phyloP scores from a whole-genome alignment of 1,284 basidiomycete genomes.

The Ganoderma meredithae region DNA sequence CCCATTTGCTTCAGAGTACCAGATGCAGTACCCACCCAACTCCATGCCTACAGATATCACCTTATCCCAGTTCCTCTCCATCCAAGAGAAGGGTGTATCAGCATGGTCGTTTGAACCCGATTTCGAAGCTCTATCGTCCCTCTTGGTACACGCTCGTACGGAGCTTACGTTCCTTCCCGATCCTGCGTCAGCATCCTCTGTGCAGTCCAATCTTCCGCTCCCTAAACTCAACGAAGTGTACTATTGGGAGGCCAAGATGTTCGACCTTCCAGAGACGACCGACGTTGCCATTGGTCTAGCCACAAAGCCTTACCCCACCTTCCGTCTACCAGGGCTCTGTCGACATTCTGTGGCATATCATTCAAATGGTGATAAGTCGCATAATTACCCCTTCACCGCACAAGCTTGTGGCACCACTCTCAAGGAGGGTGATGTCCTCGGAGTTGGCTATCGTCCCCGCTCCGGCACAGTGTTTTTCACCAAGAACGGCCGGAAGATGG shows the following conservation, averaged over 20 bases:
- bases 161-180: conserved; percentile 97
- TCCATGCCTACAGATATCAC: conserved; percentile 96
- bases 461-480: conserved; percentile 98
- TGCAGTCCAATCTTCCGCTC: conserved; percentile 93
- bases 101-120: conserved; percentile 98
- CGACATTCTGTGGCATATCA: conserved; percentile 97
- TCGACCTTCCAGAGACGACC: conserved; percentile 87
- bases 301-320: conserved; percentile 94
- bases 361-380: conserved; percentile 96
- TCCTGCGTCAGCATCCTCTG: conserved; percentile 90
- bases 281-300: conserved; percentile 90
- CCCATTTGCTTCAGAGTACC: conserved; percentile 71
- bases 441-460: conserved; percentile 92
- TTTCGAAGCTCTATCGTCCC: conserved; percentile 90
- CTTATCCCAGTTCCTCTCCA: conserved; percentile 94
- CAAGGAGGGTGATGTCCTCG: conserved; percentile 94
- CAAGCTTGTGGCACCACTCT: conserved; percentile 86
- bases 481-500: conserved; percentile 92
- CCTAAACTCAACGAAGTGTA: conserved; percentile 98
- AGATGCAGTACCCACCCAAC: conserved; percentile 90
- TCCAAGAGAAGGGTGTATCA: conserved; percentile 97
- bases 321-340: conserved; percentile 89
- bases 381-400: conserved; percentile 96
- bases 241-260: conserved; percentile 99
- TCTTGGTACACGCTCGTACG: conserved; percentile 92